Base-by-base conservation (phyloP, 257 asterid genomes). In the Jasminum sambac region DNA sequence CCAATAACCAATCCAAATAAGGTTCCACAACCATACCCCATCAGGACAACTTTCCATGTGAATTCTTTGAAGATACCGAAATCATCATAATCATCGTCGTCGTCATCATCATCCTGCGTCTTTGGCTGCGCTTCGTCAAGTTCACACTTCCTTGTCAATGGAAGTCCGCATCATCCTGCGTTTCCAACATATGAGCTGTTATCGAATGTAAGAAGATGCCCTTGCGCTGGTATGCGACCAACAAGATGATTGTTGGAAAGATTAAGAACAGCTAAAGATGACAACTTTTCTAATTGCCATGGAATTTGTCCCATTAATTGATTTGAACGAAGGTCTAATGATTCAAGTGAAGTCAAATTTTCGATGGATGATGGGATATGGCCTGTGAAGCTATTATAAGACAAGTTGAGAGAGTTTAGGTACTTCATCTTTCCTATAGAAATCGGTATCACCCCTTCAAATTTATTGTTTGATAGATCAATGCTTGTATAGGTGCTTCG, bases 241-340 rank as follows among this genome's bases (percentile, higher is more conserved):
- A 16, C 67, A 2, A 80, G 80, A 63, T 19, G 73, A 39, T 83
- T 78, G 39, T 67, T 4, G 0, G 84, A 78, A 11, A 83, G 64
- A 38, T 80, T 80, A 8, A 83, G 66, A 26, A 40, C 16, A 1
- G 78, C 16, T 5, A 83, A 72, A 65, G 44, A 73, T 6, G 72
- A 70, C 37, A 81, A 23, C 8, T 24, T 59, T 11, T 67, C 21
- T 5, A 83, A 69, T 5, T 78, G 50, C 55, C 1, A 2, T 0
- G 85, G 85, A 42, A 83, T 80, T 21, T 52, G 61, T 61, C 88
- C 85, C 0, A 2, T 39, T 7, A 78, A 13, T 13, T 73, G 71
- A 41, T 78, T 80, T 11, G 69, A 75, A 11, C 80, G 67, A 0
- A 83, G 61, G 69, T 83, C 83, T 30, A 83, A 19, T 17, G 73